Evolutionary conservation across 2,329 filamentous ascomycete species (phyloP).

Genomic region (Cephalotrichum gorgonifer): DNA sequence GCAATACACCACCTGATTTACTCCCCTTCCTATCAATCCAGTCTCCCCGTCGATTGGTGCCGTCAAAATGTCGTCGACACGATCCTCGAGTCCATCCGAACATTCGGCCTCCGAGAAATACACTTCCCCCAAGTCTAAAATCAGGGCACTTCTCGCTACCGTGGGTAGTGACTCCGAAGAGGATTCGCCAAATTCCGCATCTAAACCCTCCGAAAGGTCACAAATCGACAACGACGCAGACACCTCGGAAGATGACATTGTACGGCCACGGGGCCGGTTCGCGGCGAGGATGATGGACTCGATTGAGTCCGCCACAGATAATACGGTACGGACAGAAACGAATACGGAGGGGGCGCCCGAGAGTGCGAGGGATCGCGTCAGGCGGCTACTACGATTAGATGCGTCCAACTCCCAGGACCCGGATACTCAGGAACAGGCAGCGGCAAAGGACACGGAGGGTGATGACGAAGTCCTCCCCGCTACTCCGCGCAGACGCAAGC

Average conservation of each 20-base stretch:
- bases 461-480: constrained; percentile 23
- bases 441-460: constrained; percentile 16
- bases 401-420: constrained; percentile 13
- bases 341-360: constrained; percentile 12
- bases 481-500: constrained; percentile 27
- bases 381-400: constrained; percentile 26
- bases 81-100: background rate
- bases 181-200: constrained; percentile 11
- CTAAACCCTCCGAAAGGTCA: constrained; percentile 5
- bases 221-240: background rate
- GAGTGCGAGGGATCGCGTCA: constrained; percentile 30
- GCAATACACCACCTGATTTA: background rate
- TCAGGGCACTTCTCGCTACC: constrained; percentile 40
- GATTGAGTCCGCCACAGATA: constrained; percentile 9
- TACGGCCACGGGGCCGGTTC: constrained; percentile 51
- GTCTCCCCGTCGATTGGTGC: background rate
- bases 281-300: constrained; percentile 50
- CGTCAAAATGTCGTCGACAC: constrained; percentile 1
- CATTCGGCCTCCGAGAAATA: background rate
- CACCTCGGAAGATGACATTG: constrained; percentile 17
- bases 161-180: constrained; percentile 41
- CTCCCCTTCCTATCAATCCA: background rate
- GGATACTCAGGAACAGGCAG: constrained; percentile 17
- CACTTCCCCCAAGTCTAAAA: constrained; percentile 43
- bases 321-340: background rate